These are phyloP conservation scores for Chara braunii DNA, from an alignment of 139 green algal species.

Conservation along the genomic window DNA sequence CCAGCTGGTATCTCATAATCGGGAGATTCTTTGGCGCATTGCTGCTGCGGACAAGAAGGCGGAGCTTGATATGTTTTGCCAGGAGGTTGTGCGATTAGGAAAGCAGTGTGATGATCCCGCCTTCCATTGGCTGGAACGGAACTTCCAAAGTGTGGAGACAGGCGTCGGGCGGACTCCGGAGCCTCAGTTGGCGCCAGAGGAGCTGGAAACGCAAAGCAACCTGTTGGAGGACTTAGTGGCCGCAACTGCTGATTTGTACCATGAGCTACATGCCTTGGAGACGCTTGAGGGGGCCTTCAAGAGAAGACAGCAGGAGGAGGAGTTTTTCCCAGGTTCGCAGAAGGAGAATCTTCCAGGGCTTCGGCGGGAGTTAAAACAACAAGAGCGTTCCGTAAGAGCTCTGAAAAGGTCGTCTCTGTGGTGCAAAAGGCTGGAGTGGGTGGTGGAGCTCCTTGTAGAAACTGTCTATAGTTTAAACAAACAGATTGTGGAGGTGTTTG, in stretches of 20 bases:
- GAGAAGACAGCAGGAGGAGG: background rate
- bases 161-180: too few species aligned
- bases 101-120: conserved; percentile 2
- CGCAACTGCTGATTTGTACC: conserved; percentile 36
- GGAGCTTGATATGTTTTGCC: conserved; percentile 9
- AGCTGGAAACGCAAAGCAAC: too few species aligned
- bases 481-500: conserved; percentile 17
- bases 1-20: conserved; percentile 18
- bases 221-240: too few species aligned
- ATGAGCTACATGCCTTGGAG: conserved; percentile 15
- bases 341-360: background rate
- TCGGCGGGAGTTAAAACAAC: too few species aligned
- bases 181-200: too few species aligned
- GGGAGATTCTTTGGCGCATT: conserved; percentile 22
- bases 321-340: background rate
- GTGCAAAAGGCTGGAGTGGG: too few species aligned
- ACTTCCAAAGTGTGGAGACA: conserved; percentile 16
- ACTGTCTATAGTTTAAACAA: conserved; percentile 16
- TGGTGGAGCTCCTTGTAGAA: conserved; percentile 32
- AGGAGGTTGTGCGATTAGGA: conserved; percentile 29
- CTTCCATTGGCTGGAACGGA: background rate
- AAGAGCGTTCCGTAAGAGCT: too few species aligned
- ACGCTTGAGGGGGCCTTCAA: background rate
- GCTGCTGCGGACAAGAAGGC: conserved; percentile 27
- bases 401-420: too few species aligned